These are phyloP conservation scores for Tremellales sp. DNA, from an alignment of 1,284 basidiomycete species.

Conservation along the genomic window DNA sequence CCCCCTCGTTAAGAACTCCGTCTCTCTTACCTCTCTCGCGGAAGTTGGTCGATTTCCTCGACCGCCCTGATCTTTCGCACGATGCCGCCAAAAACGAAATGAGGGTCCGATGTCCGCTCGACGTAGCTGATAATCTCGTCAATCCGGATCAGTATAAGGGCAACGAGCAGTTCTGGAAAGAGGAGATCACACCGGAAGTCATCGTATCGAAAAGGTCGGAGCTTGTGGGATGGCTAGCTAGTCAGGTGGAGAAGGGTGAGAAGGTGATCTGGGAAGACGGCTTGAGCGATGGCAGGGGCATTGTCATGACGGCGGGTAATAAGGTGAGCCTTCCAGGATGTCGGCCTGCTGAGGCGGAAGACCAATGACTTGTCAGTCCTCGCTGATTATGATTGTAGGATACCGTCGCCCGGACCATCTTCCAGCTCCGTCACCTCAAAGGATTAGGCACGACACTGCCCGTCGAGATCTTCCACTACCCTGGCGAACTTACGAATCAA, in stretches of 20 bases:
- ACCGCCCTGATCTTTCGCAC: constrained; percentile 27
- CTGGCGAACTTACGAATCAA: constrained; percentile 43
- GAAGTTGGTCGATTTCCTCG: constrained; percentile 31
- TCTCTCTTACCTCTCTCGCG: constrained; percentile 12
- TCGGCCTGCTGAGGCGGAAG: not conserved
- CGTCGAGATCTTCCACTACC: constrained; percentile 51
- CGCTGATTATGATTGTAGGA: constrained; percentile 36
- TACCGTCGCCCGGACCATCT: constrained; percentile 46
- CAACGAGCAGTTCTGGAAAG: constrained; percentile 42
- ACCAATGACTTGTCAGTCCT: not conserved
- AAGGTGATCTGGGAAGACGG: constrained; percentile 24
- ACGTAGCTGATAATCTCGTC: constrained; percentile 34
- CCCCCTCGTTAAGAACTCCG: no score
- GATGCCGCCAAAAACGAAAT: constrained; percentile 18
- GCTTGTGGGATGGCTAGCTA: constrained; percentile 42
- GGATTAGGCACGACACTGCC: constrained; percentile 43
- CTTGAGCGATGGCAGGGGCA: constrained; percentile 21
- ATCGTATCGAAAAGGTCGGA: constrained; percentile 36
- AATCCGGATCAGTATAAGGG: constrained; percentile 48
- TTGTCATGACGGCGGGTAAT: constrained; percentile 51
- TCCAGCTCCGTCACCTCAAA: constrained; percentile 44
- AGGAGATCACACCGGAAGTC: constrained; percentile 25
- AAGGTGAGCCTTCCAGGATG: constrained; percentile 26
- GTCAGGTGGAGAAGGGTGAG: constrained; percentile 29
- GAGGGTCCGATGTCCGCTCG: constrained; percentile 29